These are phyloP conservation scores for Parastagonospora nodorum DNA, from an alignment of 2,329 filamentous ascomycete species.

Conservation along the genomic window DNA sequence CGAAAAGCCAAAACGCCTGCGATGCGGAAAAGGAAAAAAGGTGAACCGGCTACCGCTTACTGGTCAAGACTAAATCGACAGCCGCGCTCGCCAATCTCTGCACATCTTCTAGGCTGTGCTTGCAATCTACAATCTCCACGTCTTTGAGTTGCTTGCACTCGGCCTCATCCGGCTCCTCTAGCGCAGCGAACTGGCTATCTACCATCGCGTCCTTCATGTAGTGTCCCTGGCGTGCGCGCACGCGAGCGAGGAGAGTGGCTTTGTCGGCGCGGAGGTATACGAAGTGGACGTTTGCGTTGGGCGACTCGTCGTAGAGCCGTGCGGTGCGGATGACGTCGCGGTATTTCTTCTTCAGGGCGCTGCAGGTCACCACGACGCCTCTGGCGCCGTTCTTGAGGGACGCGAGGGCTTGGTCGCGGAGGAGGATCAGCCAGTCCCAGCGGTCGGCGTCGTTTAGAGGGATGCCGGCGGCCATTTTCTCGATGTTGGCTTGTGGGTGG, in stretches of 20 bases:
- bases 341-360: slow-evolving; percentile 95
- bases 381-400: slow-evolving; percentile 42
- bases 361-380: slow-evolving; percentile 93
- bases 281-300: slow-evolving; percentile 71
- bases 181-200: slow-evolving; percentile 81
- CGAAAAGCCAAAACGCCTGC: too few relatives aligned
- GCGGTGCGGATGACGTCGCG: slow-evolving; percentile 69
- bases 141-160: slow-evolving; percentile 59
- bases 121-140: slow-evolving; percentile 54
- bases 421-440: slow-evolving; percentile 85
- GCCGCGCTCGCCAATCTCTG: slow-evolving; percentile 45
- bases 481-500: slow-evolving; percentile 58
- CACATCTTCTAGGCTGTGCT: slow-evolving; percentile 48
- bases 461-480: slow-evolving; percentile 86
- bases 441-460: slow-evolving; percentile 91
- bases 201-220: slow-evolving; percentile 98
- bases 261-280: slow-evolving; percentile 85
- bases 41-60: not conserved
- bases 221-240: slow-evolving; percentile 76
- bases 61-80: slow-evolving; percentile 42
- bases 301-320: slow-evolving; percentile 53
- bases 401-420: slow-evolving; percentile 52
- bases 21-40: too few relatives aligned
- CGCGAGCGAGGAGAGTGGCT: slow-evolving; percentile 74
- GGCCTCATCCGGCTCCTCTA: slow-evolving; percentile 78